Base-by-base conservation (phyloP, 2,329 filamentous ascomycete genomes). In the Cladosporium colombiae region DNA sequence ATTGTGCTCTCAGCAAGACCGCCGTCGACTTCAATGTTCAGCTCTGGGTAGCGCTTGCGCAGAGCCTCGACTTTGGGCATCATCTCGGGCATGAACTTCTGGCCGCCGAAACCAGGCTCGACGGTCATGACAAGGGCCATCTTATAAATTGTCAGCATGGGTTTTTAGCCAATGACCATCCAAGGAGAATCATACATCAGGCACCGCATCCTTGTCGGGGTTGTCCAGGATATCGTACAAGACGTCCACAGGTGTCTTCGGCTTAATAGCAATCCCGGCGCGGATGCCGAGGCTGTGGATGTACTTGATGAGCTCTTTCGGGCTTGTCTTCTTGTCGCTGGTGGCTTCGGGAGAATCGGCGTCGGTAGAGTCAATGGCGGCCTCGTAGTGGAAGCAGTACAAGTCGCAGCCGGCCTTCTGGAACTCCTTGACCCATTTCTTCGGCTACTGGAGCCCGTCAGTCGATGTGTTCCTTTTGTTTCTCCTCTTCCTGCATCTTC, bases 301-400 rank as follows among this genome's bases (percentile, higher is more conserved):
- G 77, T 94, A 97, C 72, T 87, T 86, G 73, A 98, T 92, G 73
- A 99, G 82, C 72, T 94, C 91, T 74, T 88, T 89, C 5, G 95
- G 94, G 74, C 81, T 93, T 2, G 94, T 98, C 78, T 88, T 90
- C 67, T 83, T 78, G 64, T 91, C 90, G 16, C 87, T 88, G 63
- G 81, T 85, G 65, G 84, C 86, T 72, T 90, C 88, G 57, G 94
- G 93, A 64, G 85, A 88, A 75, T 93, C 92, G 74, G 93, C 93
- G 40, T 91, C 92, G 52, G 91, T 91, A 60, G 92, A 96, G 71
- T 82, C 80, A 58, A 95, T 86, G 69, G 95, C 95, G 29, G 95
- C 95, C 82, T 99, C 95, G 81, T 98, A 98, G 84, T 99, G 95
- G 84, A 99, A 99, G 84, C 95, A 98, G 84, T 99, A 99, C n/a